These are phyloP conservation scores for Chlorophyllum brunneum DNA, from an alignment of 768 basidiomycete species.

Conservation along the genomic window DNA sequence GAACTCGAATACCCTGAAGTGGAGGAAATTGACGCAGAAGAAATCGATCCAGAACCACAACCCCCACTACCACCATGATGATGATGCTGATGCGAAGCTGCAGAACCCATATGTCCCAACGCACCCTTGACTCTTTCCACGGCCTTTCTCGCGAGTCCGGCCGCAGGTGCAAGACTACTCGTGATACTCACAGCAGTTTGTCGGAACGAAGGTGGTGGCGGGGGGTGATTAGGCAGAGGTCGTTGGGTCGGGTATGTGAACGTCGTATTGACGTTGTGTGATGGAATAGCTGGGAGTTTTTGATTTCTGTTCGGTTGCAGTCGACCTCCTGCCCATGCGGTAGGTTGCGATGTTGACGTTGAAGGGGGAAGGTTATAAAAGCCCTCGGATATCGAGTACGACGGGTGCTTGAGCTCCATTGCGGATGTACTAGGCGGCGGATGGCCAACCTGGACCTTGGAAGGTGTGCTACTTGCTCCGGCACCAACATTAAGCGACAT, in stretches of 20 bases:
- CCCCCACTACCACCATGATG: constrained; percentile 13
- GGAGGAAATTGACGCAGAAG: constrained; percentile 34
- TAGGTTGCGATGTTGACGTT: constrained; percentile 18
- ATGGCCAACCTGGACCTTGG: constrained; percentile 20
- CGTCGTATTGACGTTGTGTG: constrained; percentile 17
- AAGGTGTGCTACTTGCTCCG: constrained; percentile 18
- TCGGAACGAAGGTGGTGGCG: constrained; percentile 25
- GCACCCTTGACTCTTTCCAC: constrained; percentile 74
- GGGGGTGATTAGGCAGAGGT: constrained; percentile 7
- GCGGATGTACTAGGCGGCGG: constrained; percentile 27
- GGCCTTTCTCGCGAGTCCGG: constrained; percentile 71
- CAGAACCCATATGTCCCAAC: constrained; percentile 41
- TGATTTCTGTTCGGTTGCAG: constrained; percentile 13
- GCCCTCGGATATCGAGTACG: constrained; percentile 33
- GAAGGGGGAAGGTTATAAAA: constrained; percentile 20
- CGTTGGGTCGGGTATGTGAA: constrained; percentile 10
- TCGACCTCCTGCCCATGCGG: constrained; percentile 28
- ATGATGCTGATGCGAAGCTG: neutral
- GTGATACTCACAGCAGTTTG: constrained; percentile 71
- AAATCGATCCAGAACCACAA: constrained; percentile 41
- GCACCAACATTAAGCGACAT: constrained; percentile 54
- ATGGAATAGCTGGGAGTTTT: constrained; percentile 19
- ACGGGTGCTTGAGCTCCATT: constrained; percentile 27
- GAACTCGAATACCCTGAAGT: constrained; percentile 8
- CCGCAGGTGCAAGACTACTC: constrained; percentile 62